Evolutionary conservation across 495 filamentous ascomycete species (phyloP).

Genomic region (Tuber brumale): DNA sequence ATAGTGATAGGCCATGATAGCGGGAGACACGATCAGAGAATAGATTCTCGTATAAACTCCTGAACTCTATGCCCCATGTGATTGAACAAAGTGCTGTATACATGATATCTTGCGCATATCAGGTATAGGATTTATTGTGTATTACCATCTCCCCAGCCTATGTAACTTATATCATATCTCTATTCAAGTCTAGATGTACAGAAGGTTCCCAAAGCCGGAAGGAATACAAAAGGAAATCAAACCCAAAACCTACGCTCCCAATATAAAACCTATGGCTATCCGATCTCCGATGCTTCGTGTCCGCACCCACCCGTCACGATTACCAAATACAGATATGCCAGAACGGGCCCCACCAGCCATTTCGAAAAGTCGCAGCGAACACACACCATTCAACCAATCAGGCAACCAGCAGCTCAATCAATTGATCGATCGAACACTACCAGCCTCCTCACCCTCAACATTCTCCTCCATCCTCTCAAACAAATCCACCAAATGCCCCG

Average conservation of each 20-base stretch:
- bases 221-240: background rate
- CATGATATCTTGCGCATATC: background rate
- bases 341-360: background rate
- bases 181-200: slow-evolving; percentile 5
- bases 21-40: background rate
- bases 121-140: background rate
- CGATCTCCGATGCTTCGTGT: background rate
- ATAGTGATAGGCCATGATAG: background rate
- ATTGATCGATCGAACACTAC: background rate
- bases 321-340: background rate
- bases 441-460: background rate
- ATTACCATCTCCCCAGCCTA: background rate
- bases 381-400: background rate
- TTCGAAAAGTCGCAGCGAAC: background rate
- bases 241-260: background rate
- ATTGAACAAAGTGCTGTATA: background rate
- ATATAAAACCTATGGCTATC: background rate
- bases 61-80: background rate
- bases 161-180: background rate
- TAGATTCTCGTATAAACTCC: background rate
- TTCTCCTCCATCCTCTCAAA: slow-evolving; percentile 13
- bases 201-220: background rate
- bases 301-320: background rate
- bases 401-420: background rate
- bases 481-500: slow-evolving; percentile 18